phyloP scores from a whole-genome alignment of 306 rosid species.

The Luffa acutangula region DNA sequence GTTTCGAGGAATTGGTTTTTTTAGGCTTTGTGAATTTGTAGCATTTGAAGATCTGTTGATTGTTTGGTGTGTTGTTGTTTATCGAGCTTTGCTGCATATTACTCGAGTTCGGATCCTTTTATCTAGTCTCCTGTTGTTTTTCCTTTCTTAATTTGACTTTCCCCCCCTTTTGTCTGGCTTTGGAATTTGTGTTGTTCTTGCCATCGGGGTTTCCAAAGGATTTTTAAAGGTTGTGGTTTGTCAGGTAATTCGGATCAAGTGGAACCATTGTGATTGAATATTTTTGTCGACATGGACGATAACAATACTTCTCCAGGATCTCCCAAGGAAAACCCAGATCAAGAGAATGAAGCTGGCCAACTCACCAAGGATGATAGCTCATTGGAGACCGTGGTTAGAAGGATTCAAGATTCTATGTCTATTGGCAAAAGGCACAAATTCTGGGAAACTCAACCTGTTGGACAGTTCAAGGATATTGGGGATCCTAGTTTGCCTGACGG shows the following conservation, averaged over 20 bases:
- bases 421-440: constrained; percentile 57
- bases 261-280: not conserved
- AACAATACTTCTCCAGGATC: constrained; percentile 30
- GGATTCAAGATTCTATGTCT: constrained; percentile 68
- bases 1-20: not conserved
- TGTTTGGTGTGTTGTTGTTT: not conserved
- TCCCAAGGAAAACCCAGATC: constrained; percentile 27
- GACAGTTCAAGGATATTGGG: constrained; percentile 80
- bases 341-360: constrained; percentile 20
- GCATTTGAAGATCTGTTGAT: not conserved
- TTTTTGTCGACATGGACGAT: constrained; percentile 29
- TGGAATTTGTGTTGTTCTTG: not conserved
- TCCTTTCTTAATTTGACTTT: not conserved
- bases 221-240: not conserved
- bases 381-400: constrained; percentile 41
- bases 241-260: constrained; percentile 5
- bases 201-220: not conserved
- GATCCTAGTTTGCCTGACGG: constrained; percentile 67
- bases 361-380: constrained; percentile 28
- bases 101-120: not conserved
- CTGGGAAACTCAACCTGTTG: constrained; percentile 98
- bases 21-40: not conserved
- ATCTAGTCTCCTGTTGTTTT: not conserved
- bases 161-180: not conserved
- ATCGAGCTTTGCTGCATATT: not conserved